Evolutionary conservation across 2,329 filamentous ascomycete genomes (phyloP).

Genomic region (Cordyceps fumosorosea): DNA sequence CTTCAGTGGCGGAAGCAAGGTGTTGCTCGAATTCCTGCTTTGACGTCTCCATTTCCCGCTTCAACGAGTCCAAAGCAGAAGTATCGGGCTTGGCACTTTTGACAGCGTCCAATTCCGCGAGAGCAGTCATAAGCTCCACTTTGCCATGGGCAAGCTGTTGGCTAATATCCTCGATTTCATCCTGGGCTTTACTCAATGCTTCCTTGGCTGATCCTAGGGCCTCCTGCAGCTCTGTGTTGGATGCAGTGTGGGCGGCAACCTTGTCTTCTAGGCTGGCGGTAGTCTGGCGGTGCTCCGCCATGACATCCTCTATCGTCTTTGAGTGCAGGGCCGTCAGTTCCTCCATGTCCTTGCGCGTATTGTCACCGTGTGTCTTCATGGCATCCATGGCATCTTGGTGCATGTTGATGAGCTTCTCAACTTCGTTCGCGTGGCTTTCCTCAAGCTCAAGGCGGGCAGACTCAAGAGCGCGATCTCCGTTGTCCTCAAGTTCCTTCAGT

Average conservation of each 20-base stretch:
- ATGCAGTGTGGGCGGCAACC: constrained; percentile 29
- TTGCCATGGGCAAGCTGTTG: constrained; percentile 52
- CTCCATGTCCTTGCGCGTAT: constrained; percentile 37
- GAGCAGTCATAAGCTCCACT: constrained; percentile 52
- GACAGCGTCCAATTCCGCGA: constrained; percentile 54
- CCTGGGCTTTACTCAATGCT: constrained; percentile 38
- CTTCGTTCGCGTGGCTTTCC: constrained; percentile 38
- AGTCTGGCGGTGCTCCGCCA: constrained; percentile 31
- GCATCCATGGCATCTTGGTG: constrained; percentile 36
- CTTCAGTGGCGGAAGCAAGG: constrained; percentile 27
- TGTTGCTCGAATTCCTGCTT: constrained; percentile 42
- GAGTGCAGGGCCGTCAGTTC: constrained; percentile 32
- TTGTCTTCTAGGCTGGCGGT: constrained; percentile 29
- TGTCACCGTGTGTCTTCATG: constrained; percentile 32
- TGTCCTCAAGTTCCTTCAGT: constrained; percentile 38
- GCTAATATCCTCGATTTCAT: constrained; percentile 43
- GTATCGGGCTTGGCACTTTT: constrained; percentile 52
- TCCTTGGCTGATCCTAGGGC: constrained; percentile 34
- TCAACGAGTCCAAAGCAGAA: constrained; percentile 45
- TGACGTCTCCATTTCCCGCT: constrained; percentile 41
- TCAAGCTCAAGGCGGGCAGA: constrained; percentile 39
- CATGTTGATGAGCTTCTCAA: constrained; percentile 39
- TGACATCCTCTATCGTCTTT: constrained; percentile 33
- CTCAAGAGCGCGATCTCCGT: constrained; percentile 39
- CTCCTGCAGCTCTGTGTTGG: constrained; percentile 29